These are phyloP conservation scores for Lentinula raphanica DNA, from an alignment of 768 basidiomycete species.

Conservation along the genomic window DNA sequence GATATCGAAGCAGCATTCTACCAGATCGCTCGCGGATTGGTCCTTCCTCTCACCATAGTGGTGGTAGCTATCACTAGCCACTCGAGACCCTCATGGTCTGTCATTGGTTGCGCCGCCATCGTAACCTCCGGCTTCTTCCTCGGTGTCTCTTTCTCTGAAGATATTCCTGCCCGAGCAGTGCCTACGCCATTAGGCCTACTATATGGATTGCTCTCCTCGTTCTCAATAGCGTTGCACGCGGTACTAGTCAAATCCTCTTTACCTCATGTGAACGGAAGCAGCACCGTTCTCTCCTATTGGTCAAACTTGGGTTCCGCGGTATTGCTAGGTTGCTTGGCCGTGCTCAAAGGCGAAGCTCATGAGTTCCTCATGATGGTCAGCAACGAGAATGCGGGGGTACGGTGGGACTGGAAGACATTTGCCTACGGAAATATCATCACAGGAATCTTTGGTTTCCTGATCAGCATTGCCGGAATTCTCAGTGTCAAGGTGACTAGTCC, in stretches of 20 bases:
- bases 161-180: slow-evolving; percentile 49
- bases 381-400: slow-evolving; percentile 10
- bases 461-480: slow-evolving; percentile 72
- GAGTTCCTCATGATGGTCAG: slow-evolving; percentile 44
- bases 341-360: slow-evolving; percentile 62
- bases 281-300: slow-evolving; percentile 73
- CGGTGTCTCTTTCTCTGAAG: slow-evolving; percentile 34
- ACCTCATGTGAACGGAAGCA: slow-evolving; percentile 61
- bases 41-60: slow-evolving; percentile 72
- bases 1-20: slow-evolving; percentile 75
- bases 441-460: slow-evolving; percentile 73
- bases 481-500: slow-evolving; percentile 84
- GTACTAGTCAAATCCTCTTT: slow-evolving; percentile 76
- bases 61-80: slow-evolving; percentile 60
- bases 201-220: slow-evolving; percentile 65
- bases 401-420: slow-evolving; percentile 26
- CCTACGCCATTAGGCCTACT: slow-evolving; percentile 53
- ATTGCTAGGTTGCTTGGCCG: slow-evolving; percentile 51
- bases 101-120: slow-evolving; percentile 60
- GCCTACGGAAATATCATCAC: slow-evolving; percentile 30
- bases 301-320: slow-evolving; percentile 63
- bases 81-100: slow-evolving; percentile 51
- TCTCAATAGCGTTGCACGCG: slow-evolving; percentile 73
- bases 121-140: slow-evolving; percentile 77
- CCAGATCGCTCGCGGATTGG: slow-evolving; percentile 75